phyloP scores from a whole-genome alignment of 768 basidiomycete genomes.

The Termitomyces sp. region DNA sequence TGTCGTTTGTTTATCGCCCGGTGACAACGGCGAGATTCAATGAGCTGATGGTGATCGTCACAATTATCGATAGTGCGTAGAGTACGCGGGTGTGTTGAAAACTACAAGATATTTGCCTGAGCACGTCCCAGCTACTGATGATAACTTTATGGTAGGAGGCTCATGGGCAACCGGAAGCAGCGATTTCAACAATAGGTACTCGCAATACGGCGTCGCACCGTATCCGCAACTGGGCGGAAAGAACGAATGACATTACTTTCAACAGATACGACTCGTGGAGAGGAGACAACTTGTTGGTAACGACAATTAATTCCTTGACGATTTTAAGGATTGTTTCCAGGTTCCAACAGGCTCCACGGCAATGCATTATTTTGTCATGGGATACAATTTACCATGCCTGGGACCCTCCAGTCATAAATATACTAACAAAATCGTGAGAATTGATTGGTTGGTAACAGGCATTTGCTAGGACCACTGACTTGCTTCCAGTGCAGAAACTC shows the following conservation, averaged over 20 bases:
- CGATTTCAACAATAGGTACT: background rate
- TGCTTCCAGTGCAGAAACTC: background rate
- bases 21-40: constrained; percentile 47
- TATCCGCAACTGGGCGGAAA: background rate
- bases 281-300: background rate
- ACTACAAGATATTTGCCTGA: background rate
- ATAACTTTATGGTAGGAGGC: background rate
- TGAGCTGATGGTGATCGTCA: constrained; percentile 21
- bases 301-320: no score
- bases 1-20: constrained; percentile 7
- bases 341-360: background rate
- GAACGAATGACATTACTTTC: background rate
- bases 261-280: background rate
- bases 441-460: no score
- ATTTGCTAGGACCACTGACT: constrained; percentile 30
- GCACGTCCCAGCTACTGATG: background rate
- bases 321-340: background rate
- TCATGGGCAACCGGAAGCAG: background rate
- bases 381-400: constrained; percentile 42
- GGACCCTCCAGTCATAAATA: constrained; percentile 53
- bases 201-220: no score
- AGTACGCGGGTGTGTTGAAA: no score
- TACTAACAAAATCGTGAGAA: constrained; percentile 35
- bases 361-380: background rate
- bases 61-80: background rate